Conservation (phyloP, 2,329 filamentous ascomycete species). For the Xylaria sp. region DNA sequence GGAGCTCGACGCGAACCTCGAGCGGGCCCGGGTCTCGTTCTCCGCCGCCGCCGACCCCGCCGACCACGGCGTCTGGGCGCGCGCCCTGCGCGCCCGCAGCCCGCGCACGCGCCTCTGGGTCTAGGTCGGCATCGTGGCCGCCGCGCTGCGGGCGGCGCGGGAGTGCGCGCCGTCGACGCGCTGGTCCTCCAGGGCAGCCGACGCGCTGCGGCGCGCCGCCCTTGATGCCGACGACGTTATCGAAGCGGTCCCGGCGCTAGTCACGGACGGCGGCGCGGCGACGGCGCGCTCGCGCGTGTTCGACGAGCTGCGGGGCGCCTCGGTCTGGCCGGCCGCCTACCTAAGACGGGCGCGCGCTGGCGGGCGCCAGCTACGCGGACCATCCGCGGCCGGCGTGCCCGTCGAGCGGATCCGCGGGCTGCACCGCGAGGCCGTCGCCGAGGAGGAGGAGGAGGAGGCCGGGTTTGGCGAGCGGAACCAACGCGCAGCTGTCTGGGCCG, state of each 20-base stretch:
- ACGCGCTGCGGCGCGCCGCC: no score
- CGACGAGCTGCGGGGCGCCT: slow-evolving; percentile 47
- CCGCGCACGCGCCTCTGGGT: slow-evolving; percentile 53
- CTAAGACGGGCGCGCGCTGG: slow-evolving; percentile 5
- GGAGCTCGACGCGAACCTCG: not conserved
- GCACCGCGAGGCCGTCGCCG: slow-evolving; percentile 6
- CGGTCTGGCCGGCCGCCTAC: slow-evolving; percentile 47
- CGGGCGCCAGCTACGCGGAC: slow-evolving; percentile 2
- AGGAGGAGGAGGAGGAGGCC: not conserved
- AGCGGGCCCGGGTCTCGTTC: slow-evolving; percentile 14
- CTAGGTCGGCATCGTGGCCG: slow-evolving; percentile 52
- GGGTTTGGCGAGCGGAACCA: not conserved
- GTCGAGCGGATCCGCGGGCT: slow-evolving; percentile 4
- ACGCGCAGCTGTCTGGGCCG: slow-evolving; percentile 9
- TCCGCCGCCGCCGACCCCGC: slow-evolving; percentile 3
- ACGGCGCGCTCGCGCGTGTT: slow-evolving; percentile 49
- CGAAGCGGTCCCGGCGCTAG: no score
- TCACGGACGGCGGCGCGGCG: slow-evolving; percentile 7
- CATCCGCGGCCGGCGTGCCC: not conserved
- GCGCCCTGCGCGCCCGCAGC: slow-evolving; percentile 41
- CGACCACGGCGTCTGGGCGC: slow-evolving; percentile 1
- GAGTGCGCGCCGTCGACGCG: slow-evolving; percentile 47
- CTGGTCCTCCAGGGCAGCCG: slow-evolving; percentile 53
- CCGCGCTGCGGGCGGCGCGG: slow-evolving; percentile 47
- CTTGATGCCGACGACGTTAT: slow-evolving; percentile 18